Evolutionary conservation across 768 basidiomycete genomes (phyloP), one percentile per base, ranked within the genome.

Genomic region (Glaciozyma martinii): DNA sequence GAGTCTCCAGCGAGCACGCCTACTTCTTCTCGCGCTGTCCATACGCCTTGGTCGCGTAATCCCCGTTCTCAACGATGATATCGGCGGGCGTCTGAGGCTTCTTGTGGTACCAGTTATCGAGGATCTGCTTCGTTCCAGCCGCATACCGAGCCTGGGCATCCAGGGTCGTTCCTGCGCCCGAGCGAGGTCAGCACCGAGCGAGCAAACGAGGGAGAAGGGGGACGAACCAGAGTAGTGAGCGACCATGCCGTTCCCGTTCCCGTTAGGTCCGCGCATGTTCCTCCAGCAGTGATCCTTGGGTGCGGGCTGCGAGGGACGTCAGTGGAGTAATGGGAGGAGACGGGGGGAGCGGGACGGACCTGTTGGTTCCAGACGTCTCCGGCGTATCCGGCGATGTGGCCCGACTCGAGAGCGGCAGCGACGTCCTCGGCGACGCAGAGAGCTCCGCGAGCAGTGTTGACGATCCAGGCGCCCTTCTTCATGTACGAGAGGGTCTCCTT

Each of bases 61-160:
- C 60, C 32, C 68, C 68, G 29, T 70, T 64, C 43, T 60, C 60
- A 43, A 66, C 66, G 73, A 93, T 95, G 77, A 95, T 77, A 79
- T 93, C 89, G 66, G 81, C 82, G 0, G 85, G 82, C 12, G 87
- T 84, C 77, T 94, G 90, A 2, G 81, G 75, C 76, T 85, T 84
- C 66, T 76, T 78, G 19, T 73, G 73, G 66, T 88, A 72, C 78
- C 85, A 90, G 77, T 87, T 86, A 27, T 84, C 80, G 61, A 90
- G 79, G 75, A 90, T 90, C 68, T 78, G 80, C 78, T 79, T 83
- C 32, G 83, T 80, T 19, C 89, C 89, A 53, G 78, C 77, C 21
- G 90, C 90, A 75, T 95, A 94, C 56, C 90, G 86, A 33, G 80
- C 82, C 78, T 93, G 90, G 3, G 90, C 90, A 73, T 93, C 90